phyloP scores from a whole-genome alignment of 169 alveolate species.

The Amoebophrya sp. region DNA sequence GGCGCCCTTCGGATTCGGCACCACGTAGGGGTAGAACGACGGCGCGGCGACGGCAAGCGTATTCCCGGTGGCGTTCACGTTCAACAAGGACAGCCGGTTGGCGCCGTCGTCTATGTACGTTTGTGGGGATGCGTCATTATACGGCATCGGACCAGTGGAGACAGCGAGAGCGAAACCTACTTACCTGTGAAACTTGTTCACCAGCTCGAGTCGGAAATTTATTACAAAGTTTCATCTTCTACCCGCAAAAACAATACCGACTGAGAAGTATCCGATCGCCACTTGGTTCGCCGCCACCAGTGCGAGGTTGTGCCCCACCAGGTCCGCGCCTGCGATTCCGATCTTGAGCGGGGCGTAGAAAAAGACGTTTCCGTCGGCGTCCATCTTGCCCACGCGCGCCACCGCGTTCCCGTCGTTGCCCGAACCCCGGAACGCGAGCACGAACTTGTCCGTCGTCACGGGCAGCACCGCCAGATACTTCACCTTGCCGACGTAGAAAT shows the following conservation, averaged over 20 bases:
- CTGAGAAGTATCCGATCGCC: not conserved
- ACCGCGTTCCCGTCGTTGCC: too few species aligned
- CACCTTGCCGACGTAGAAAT: too few species aligned
- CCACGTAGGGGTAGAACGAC: not conserved
- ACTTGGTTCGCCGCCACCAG: not conserved
- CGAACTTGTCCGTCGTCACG: too few species aligned
- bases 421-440: too few species aligned
- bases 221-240: not conserved
- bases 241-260: not conserved
- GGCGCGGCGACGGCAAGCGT: not conserved
- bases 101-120: not conserved
- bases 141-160: too few species aligned
- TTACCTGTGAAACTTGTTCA: too few species aligned
- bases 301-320: not conserved
- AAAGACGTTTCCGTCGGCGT: not conserved
- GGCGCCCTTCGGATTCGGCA: not conserved
- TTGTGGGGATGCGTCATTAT: not conserved
- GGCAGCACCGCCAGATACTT: too few species aligned
- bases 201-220: not conserved
- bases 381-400: not conserved
- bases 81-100: not conserved
- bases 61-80: not conserved
- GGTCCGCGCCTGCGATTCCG: not conserved
- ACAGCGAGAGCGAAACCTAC: too few species aligned
- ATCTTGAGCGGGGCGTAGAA: not conserved